Evolutionary conservation across 768 basidiomycete species (phyloP), one percentile per base, ranked within the genome.

Genomic region (Pholiota conissans): DNA sequence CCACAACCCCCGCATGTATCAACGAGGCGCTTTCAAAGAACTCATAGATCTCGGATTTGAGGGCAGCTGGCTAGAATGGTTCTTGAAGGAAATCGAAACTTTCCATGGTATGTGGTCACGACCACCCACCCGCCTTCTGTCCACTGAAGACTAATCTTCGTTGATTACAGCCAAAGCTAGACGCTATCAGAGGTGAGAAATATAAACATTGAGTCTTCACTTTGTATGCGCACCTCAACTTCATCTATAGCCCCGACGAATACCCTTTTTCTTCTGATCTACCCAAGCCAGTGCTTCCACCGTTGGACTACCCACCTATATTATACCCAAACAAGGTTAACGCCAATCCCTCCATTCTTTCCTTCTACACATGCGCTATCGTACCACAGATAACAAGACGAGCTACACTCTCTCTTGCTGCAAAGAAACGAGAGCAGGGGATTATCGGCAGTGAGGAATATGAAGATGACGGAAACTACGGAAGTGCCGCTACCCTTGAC

Each of bases 401-500:
- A 13, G 87, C 90, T 8, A 91, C 91, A 0, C 70, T 86, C 30
- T 66, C 76, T n/a, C 77, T 93, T 28, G 82, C 89, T 26, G 78
- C 84, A 7, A 73, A 75, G 45, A 91, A 89, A 63, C 85, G 87
- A 27, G 82, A 84, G 1, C 77, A 79, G 47, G 90, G 90, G 10
- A 84, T 91, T 64, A 70, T 70, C 14, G 86, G 86, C 1, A 83
- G 84, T 60, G 84, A 79, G 20, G 89, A 91, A 69, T 84, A 79
- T 68, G 87, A 94, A 62, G 95, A 98, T 70, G 97, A 99, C 66
- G 95, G 95, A 27, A 99, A 99, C 73, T 97, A 99, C 69, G 97
- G 97, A 16, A 95, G 92, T 68, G 89, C 94, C 0, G 93, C 94
- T 1, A 95, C 92, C 27, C 84, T 97, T 57, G 97, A 99, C 68